Base-by-base conservation (phyloP, 768 basidiomycete genomes). In the Coprinopsis cinerea region DNA sequence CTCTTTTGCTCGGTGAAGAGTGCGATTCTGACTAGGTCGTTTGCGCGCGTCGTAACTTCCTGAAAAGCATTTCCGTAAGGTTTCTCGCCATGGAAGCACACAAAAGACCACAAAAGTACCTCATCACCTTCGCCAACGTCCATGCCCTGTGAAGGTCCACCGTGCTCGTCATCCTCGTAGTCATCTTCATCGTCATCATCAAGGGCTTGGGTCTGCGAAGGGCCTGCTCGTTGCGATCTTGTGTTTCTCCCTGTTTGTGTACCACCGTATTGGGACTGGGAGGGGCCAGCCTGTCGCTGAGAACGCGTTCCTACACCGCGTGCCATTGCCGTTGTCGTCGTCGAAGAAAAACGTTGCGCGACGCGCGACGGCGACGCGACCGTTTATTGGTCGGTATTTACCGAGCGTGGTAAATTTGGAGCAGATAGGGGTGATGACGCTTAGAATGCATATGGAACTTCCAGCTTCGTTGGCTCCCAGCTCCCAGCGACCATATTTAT, bases 1-100 rank as follows among this genome's bases (percentile, higher is more conserved):
- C 89, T 75, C 60, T 75, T 80, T 48, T 86, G 80, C 61, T 95
- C 92, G 3, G 72, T 74, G 64, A 92, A 94, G 35, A 97, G 70
- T 2, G 91, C 89, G 20, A 91, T 74, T 15, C 92, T 78, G 9
- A 87, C 88, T 26, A 95, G 75, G 44, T 83, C 81, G 43, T 77
- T 73, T 0, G 86, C 86, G 62, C 79, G 82, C 44, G 78, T 74
- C n/a, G 72, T 68, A 20, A 82, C 58, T 17, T 84, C 80, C 89
- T 93, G 22, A 34, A 34, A 34, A 34, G 30, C 30, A 34, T 34
- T n/a, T n/a, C n/a, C n/a, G n/a, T n/a, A n/a, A n/a, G n/a, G n/a
- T n/a, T n/a, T n/a, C n/a, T n/a, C n/a, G n/a, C n/a, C n/a, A n/a
- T n/a, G n/a, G n/a, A n/a, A n/a, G n/a, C n/a, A n/a, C n/a, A n/a